Percentiles rank a stretch among this genome's conserved stretches.
Evolutionary conservation across 441 rosid species (phyloP).

Genomic region (Euphorbia schlechtendalii): DNA sequence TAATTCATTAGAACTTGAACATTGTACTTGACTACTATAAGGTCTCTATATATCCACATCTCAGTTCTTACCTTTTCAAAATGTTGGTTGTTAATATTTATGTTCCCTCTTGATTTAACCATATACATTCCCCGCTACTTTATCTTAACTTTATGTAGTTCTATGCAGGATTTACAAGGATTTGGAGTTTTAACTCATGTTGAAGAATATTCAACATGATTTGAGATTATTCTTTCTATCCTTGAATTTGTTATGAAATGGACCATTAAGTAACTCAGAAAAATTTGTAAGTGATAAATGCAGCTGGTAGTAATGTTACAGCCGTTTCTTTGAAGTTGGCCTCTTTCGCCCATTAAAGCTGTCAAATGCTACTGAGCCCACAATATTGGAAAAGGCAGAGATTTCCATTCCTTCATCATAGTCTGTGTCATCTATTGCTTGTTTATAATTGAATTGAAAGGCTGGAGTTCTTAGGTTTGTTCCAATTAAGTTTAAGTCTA

Average conservation of each 20-base stretch:
- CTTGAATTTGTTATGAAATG: constrained; percentile 9
- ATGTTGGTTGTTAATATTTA: constrained; percentile 42
- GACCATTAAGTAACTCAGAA: neutral
- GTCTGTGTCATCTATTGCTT: too few relatives aligned
- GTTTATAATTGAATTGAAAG: too few relatives aligned
- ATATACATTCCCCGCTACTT: constrained; percentile 31
- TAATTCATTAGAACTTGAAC: constrained; percentile 30
- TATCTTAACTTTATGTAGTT: constrained; percentile 64
- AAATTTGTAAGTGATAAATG: too few relatives aligned
- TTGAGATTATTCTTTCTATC: constrained; percentile 28
- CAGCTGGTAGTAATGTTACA: too few relatives aligned
- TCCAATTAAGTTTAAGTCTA: too few relatives aligned
- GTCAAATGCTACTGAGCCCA: too few relatives aligned
- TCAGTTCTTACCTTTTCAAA: constrained; percentile 15
- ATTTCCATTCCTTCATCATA: too few relatives aligned
- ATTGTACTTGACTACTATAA: constrained; percentile 13
- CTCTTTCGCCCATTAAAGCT: too few relatives aligned
- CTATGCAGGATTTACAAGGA: constrained; percentile 71
- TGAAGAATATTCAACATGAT: constrained; percentile 45
- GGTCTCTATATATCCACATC: constrained; percentile 18
- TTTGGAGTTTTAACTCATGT: constrained; percentile 49
- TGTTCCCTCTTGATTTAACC: constrained; percentile 30
- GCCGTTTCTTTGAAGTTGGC: too few relatives aligned
- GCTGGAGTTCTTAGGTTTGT: too few relatives aligned
- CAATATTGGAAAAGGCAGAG: too few relatives aligned